Conservation (phyloP, 257 asterid species). For the Solanum medicagineum region DNA sequence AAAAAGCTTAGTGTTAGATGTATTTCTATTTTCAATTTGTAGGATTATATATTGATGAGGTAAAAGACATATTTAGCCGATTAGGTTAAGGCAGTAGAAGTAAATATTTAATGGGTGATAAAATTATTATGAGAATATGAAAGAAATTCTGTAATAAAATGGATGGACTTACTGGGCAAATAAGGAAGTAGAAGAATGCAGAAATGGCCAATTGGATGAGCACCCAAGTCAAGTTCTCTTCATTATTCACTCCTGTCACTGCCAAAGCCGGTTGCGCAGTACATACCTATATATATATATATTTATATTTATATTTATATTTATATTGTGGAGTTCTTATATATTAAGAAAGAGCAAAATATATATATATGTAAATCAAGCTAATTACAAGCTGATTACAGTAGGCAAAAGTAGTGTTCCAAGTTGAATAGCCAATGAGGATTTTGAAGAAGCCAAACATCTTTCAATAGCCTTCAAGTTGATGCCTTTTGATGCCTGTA, state of each 20-base stretch:
- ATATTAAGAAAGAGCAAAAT: background rate
- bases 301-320: background rate
- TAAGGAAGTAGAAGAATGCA: slow-evolving; percentile 65
- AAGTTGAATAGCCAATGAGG: slow-evolving; percentile 44
- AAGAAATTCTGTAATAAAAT: background rate
- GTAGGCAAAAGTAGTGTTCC: slow-evolving; percentile 40
- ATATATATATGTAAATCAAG: background rate
- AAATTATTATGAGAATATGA: no score
- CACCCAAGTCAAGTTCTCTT: slow-evolving; percentile 41
- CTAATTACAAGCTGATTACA: slow-evolving; percentile 11
- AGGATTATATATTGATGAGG: background rate
- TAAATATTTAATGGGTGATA: background rate
- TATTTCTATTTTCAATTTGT: background rate
- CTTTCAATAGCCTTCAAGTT: slow-evolving; percentile 8
- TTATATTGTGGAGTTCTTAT: background rate
- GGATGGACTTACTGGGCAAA: slow-evolving; percentile 43
- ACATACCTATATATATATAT: background rate
- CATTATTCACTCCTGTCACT: slow-evolving; percentile 29
- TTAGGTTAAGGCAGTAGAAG: background rate
- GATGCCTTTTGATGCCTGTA: background rate
- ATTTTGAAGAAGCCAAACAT: slow-evolving; percentile 3
- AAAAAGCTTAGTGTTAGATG: no score
- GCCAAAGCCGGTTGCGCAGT: background rate
- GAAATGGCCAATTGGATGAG: slow-evolving; percentile 57
- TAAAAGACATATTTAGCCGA: no score